phyloP scores from a whole-genome alignment of 352 stramenopile species.

The Phytophthora foliorum region DNA sequence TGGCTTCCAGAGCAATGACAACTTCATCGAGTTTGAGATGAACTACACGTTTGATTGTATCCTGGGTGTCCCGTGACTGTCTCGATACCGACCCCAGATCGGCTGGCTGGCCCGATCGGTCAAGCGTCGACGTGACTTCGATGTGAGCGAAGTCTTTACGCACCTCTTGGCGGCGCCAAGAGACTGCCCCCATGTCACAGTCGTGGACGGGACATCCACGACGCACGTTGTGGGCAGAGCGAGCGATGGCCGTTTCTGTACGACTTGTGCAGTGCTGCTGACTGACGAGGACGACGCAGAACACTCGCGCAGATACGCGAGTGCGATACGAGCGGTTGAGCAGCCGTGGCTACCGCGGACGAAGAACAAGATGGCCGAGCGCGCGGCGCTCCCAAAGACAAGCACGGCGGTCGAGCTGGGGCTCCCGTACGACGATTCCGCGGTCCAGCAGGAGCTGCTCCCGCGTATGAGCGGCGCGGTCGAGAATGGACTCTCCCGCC shows the following conservation, averaged over 20 bases:
- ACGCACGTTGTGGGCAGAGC: conserved; percentile 2
- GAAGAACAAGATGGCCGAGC: not conserved
- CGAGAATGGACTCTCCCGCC: not conserved
- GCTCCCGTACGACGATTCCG: not conserved
- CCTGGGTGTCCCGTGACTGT: conserved; percentile 25
- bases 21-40: conserved; percentile 10
- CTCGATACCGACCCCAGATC: conserved; percentile 19
- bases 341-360: no score
- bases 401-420: not conserved
- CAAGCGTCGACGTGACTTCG: conserved; percentile 9
- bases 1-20: no score
- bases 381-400: no score
- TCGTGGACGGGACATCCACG: conserved; percentile 10
- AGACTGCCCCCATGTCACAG: conserved; percentile 8
- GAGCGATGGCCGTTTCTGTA: conserved; percentile 19
- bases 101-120: no score
- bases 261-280: no score
- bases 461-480: not conserved
- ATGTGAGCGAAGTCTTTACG: no score
- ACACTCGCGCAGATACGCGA: no score
- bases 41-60: conserved; percentile 38
- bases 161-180: not conserved
- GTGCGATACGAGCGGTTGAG: not conserved
- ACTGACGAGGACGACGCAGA: no score
- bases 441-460: conserved; percentile 11